Base-by-base conservation (phyloP, 1,284 basidiomycete genomes). In the Ustilago shanxiensis region DNA sequence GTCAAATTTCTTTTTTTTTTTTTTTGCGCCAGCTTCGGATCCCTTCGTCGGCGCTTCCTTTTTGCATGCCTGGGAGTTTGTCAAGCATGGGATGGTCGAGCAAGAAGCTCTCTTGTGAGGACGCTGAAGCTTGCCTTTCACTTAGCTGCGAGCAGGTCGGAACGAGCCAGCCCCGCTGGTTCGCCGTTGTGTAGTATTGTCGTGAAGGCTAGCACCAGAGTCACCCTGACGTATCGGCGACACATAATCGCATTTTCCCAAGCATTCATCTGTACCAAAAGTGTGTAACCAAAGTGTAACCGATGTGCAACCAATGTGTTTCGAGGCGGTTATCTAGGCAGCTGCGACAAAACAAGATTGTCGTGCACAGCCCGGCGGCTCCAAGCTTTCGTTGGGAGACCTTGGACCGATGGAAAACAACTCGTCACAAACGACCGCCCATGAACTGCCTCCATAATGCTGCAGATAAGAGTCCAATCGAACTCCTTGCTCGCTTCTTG, bases 1-100 rank as follows among this genome's bases (percentile, higher is more conserved):
- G 57, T 76, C 73, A 76, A 14, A 7, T 37, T 45, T 53, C 41
- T 39, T 44, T 52, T 65, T 61, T 56, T 71, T 44, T 11, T 44
- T n/a, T n/a, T n/a, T n/a, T n/a, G n/a, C n/a, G n/a, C n/a, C n/a
- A n/a, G n/a, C n/a, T n/a, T n/a, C n/a, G n/a, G n/a, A n/a, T n/a
- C n/a, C n/a, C n/a, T n/a, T n/a, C n/a, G n/a, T n/a, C n/a, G n/a
- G 35, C 35, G 14, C 35, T 37, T 3, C 35, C 35, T 37, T 11
- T 37, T 37, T 37, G 35, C 13, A 5, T 33, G 5, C 7, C 31
- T 33, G 31, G 31, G n/a, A n/a, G n/a, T 33, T 33, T 11, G 31
- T 33, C 7, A 11, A 33, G 31, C 31, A 33, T 33, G 7, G 11
- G 35, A n/a, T n/a, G n/a, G n/a, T n/a, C n/a, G n/a, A n/a, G n/a